Evolutionary conservation across 495 filamentous ascomycete species (phyloP), one percentile per base, ranked within the genome.

Genomic region (Aspergillus heteromorphus): DNA sequence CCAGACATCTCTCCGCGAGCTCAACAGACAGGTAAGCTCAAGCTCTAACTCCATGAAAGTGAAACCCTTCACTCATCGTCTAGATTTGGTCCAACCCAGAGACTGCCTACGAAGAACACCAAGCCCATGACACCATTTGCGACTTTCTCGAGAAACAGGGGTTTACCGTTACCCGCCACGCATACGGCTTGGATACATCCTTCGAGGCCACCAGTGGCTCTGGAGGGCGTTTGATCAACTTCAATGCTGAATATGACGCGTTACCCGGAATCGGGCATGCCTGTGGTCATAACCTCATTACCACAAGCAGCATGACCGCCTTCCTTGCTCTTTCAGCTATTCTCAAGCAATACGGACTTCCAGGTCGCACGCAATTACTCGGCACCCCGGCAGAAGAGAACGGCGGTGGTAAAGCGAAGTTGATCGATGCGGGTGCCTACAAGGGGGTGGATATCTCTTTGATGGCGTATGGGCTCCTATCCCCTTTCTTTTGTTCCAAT

Each of bases 361-460:
- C 69, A 0, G 86, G 86, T 5, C 82, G 81, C 40, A 72, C 85
- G 0, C 68, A 83, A 40, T 59, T 90, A 27, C 78, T 89, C 21
- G 86, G 86, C 17, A 89, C 86, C 0, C 87, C 87, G 0, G 87
- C 82, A 0, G 86, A 90, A 65, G 86, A 89, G 71, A 81, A 79
- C 16, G 83, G 84, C 10, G 85, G 85, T 7, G 87, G 86, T 19
- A 88, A 90, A 63, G 83, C 83, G 51, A 79, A 78, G 40, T 73
- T 88, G 7, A 73, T 88, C 25, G 63, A 86, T 16, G 78, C 74
- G 0, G 84, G 83, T 0, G 86, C 85, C 4, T 88, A 86, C 65
- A 68, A 77, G 29, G 73, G 73, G 14, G 83, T 86, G n/a, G 83
- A 87, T 61, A 76, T 87, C 52, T 82, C 72, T 17, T 69, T 88